Conservation (phyloP, 306 rosid genomes). For the Quillaja saponaria region DNA sequence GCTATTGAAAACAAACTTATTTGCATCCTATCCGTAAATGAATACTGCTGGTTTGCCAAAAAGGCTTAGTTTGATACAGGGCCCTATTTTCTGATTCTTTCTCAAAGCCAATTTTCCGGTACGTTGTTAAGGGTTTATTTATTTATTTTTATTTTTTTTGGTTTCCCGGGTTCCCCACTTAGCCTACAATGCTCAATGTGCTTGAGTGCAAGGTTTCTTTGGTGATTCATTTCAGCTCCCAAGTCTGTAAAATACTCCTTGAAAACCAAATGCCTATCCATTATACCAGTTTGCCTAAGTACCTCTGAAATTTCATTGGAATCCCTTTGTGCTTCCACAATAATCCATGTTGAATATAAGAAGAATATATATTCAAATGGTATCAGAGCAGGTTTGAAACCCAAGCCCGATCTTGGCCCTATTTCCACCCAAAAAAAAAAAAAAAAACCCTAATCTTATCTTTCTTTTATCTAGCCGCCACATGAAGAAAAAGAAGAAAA, state of each 20-base stretch:
- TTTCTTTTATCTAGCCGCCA: no score
- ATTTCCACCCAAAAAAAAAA: no score
- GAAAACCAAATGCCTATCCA: conserved; percentile 87
- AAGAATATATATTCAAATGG: no score
- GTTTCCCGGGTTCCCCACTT: no score
- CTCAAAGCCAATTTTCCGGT: conserved; percentile 65
- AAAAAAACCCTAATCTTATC: no score
- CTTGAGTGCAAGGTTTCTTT: conserved; percentile 77
- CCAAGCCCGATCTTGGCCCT: no score
- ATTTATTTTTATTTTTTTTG: no score
- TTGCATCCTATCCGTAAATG: conserved; percentile 41
- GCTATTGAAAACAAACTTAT: conserved; percentile 40
- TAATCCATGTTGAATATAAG: no score
- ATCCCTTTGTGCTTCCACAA: conserved; percentile 60
- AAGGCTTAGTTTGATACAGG: conserved; percentile 48
- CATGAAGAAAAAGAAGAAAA: no score
- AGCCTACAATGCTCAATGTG: conserved; percentile 94
- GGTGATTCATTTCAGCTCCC: conserved; percentile 82
- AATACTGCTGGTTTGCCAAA: conserved; percentile 53
- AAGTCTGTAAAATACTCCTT: conserved; percentile 66
- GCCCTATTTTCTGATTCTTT: conserved; percentile 38
- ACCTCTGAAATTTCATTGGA: conserved; percentile 51
- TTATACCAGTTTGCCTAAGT: conserved; percentile 73
- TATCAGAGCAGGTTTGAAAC: no score
- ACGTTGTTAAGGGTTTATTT: no score